phyloP scores from a whole-genome alignment of 1,284 basidiomycete species.

The Ceratobasidium papillatum region DNA sequence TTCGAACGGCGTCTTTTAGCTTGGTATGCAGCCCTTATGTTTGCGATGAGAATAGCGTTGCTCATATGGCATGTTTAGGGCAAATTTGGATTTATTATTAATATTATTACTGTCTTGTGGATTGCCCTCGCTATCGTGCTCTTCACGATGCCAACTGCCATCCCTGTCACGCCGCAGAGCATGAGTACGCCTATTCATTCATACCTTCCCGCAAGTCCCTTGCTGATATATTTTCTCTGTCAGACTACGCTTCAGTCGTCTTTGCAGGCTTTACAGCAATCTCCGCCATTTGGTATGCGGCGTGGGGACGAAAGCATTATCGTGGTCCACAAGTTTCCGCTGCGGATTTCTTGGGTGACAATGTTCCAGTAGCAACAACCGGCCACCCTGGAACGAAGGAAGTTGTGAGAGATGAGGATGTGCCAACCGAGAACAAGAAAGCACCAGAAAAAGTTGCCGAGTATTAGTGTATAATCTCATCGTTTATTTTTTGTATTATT shows the following conservation, averaged over 20 bases:
- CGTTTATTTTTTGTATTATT: not conserved
- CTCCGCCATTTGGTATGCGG: constrained; percentile 52
- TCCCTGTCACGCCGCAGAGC: constrained; percentile 51
- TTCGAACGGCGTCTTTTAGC: constrained; percentile 53
- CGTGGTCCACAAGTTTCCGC: constrained; percentile 48
- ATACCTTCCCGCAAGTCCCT: not conserved
- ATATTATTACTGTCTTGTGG: constrained; percentile 55
- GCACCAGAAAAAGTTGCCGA: not conserved
- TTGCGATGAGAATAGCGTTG: not conserved
- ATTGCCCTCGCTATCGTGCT: constrained; percentile 55
- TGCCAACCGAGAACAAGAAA: not conserved
- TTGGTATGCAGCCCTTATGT: constrained; percentile 44
- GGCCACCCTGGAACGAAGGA: constrained; percentile 20
- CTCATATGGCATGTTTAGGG: constrained; percentile 45
- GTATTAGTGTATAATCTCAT: not conserved
- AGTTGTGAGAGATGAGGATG: constrained; percentile 5
- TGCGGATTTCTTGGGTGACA: constrained; percentile 38
- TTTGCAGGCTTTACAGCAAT: constrained; percentile 53
- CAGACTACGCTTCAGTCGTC: constrained; percentile 53
- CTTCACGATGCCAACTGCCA: constrained; percentile 57
- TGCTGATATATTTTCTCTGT: not conserved
- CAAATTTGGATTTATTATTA: constrained; percentile 53
- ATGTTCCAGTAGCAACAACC: constrained; percentile 12
- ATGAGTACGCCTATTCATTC: constrained; percentile 53
- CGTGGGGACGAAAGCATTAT: constrained; percentile 51